Conservation (phyloP, 257 asterid species). For the Echium plantagineum region DNA sequence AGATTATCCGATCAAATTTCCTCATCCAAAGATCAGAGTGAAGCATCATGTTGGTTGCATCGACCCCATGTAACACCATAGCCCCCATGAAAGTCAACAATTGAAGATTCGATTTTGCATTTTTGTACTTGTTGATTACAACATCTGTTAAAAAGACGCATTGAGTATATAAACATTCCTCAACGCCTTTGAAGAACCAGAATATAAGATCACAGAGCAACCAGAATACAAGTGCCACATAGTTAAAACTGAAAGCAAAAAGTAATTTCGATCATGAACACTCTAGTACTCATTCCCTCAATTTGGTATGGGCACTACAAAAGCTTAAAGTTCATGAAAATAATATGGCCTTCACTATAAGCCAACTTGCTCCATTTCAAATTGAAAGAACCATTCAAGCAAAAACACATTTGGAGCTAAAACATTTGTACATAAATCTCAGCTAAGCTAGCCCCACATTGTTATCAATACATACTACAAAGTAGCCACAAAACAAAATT, state of each 20-base stretch:
- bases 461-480: not conserved
- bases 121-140: constrained; percentile 36
- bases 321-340: not conserved
- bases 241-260: not conserved
- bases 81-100: constrained; percentile 31
- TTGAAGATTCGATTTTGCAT: constrained; percentile 27
- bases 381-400: not conserved
- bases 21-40: constrained; percentile 14
- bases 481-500: not conserved
- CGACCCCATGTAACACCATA: constrained; percentile 33
- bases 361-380: not conserved
- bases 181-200: too few species aligned
- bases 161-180: not conserved
- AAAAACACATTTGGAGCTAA: too few species aligned
- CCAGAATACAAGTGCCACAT: not conserved
- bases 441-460: too few species aligned
- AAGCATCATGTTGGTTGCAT: constrained; percentile 37
- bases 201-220: not conserved
- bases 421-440: too few species aligned
- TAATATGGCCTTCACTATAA: not conserved
- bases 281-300: not conserved
- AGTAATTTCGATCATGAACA: too few species aligned
- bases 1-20: constrained; percentile 49
- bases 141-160: constrained; percentile 19
- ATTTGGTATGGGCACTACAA: not conserved